Conservation (phyloP, 2,329 filamentous ascomycete genomes). For the Incumbomyces delicatus region DNA sequence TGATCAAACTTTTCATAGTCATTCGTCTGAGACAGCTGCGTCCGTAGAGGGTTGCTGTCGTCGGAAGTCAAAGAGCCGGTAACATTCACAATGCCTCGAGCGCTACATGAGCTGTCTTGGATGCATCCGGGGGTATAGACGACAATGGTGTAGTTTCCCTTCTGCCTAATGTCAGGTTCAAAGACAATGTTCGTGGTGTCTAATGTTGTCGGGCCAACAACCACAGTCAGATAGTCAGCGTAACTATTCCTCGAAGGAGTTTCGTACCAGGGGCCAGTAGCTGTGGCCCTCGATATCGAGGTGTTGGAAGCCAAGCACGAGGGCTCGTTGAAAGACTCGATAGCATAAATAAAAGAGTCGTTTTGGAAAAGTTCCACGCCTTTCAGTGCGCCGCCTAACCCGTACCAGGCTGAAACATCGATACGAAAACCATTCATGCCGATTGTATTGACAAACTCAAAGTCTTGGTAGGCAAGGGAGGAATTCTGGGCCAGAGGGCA, state of each 20-base stretch:
- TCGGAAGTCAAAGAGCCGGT: constrained; percentile 57
- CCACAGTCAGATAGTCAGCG: constrained; percentile 66
- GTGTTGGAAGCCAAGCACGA: constrained; percentile 57
- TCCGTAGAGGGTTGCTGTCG: constrained; percentile 41
- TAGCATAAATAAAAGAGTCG: constrained; percentile 71
- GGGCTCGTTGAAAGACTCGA: constrained; percentile 82
- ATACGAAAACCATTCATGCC: constrained; percentile 82
- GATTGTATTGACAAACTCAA: constrained; percentile 76
- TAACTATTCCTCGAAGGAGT: constrained; percentile 59
- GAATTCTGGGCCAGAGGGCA: constrained; percentile 73
- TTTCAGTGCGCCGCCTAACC: constrained; percentile 69
- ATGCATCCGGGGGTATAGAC: constrained; percentile 88
- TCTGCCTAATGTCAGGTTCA: constrained; percentile 71
- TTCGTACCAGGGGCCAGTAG: constrained; percentile 61
- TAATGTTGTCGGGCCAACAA: constrained; percentile 48
- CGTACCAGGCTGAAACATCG: constrained; percentile 81
- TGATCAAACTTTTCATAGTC: constrained; percentile 94
- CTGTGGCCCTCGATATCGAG: constrained; percentile 53
- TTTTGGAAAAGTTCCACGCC: constrained; percentile 82
- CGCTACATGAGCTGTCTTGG: constrained; percentile 65
- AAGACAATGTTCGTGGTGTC: constrained; percentile 61
- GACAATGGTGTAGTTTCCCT: constrained; percentile 83
- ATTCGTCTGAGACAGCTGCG: constrained; percentile 77
- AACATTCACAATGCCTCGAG: constrained; percentile 72
- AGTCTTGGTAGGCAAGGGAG: constrained; percentile 67